These are phyloP conservation scores for Solanum hybrid DNA, from an alignment of 305 asterid genomes.

Conservation along the genomic window DNA sequence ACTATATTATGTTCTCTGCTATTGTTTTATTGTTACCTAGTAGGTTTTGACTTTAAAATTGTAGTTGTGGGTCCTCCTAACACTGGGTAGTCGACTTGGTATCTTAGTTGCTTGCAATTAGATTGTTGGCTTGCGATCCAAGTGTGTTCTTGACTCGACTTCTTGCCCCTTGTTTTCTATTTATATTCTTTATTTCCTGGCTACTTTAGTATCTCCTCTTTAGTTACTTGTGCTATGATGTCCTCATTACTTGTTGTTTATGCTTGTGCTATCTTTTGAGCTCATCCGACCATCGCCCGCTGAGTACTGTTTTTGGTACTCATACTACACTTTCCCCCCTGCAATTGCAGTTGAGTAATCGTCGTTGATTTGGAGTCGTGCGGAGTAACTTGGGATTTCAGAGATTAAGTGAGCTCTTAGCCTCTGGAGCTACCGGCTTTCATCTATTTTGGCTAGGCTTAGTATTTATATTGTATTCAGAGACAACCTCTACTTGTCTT, in stretches of 20 bases:
- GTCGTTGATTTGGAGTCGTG: background rate
- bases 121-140: no score
- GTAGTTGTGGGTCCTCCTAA: background rate
- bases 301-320: no score
- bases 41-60: no score
- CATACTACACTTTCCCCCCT: background rate
- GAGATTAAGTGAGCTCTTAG: background rate
- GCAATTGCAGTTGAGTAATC: background rate
- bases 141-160: no score
- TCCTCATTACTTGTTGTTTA: background rate
- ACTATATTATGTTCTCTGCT: background rate
- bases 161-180: no score
- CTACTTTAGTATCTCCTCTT: no score
- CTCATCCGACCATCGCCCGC: rapidly evolving
- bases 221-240: background rate
- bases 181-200: no score
- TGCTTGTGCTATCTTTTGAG: background rate
- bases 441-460: background rate
- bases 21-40: background rate
- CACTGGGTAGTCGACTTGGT: no score
- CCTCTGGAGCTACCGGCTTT: background rate
- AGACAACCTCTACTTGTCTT: background rate
- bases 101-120: no score
- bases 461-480: no score
- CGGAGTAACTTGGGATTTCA: no score